Evolutionary conservation across 352 stramenopile species (phyloP).

Genomic region (Phytopythium delawarense): DNA sequence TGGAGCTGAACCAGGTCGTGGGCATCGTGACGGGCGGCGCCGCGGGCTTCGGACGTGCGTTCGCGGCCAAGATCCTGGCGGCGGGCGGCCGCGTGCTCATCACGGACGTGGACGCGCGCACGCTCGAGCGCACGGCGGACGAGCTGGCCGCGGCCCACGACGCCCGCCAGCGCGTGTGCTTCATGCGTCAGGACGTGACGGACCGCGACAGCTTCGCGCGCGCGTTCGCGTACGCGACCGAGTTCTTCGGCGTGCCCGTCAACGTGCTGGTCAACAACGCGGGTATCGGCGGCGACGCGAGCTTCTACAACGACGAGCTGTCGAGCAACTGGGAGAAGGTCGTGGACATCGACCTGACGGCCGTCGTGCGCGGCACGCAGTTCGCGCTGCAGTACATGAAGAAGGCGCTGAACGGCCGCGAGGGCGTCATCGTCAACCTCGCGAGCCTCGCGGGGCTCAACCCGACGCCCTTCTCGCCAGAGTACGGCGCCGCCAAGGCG

Average conservation of each 20-base stretch:
- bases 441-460: constrained; percentile 41
- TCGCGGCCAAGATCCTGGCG: constrained; percentile 50
- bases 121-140: constrained; percentile 48
- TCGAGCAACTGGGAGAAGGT: constrained; percentile 35
- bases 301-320: constrained; percentile 37
- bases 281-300: constrained; percentile 59
- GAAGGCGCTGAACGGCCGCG: constrained; percentile 28
- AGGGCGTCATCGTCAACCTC: constrained; percentile 48
- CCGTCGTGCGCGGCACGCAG: constrained; percentile 47
- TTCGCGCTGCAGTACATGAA: constrained; percentile 34
- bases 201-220: constrained; percentile 56
- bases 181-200: constrained; percentile 64
- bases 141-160: constrained; percentile 46
- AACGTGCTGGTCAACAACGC: constrained; percentile 84
- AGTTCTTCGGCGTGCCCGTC: constrained; percentile 52
- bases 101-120: constrained; percentile 65
- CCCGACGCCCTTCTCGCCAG: constrained; percentile 33
- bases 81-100: constrained; percentile 57
- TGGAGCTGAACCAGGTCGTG: constrained; percentile 58
- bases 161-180: constrained; percentile 42
- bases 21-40: constrained; percentile 75
- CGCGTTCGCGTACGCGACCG: constrained; percentile 48
- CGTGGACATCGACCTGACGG: constrained; percentile 45
- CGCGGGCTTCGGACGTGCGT: constrained; percentile 62
- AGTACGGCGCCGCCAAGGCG: constrained; percentile 50